A percentile compares a stretch with the other conserved stretches of the same genome.
Conservation (phyloP, 352 stramenopile species). For the Phytopythium chamaehyphon region DNA sequence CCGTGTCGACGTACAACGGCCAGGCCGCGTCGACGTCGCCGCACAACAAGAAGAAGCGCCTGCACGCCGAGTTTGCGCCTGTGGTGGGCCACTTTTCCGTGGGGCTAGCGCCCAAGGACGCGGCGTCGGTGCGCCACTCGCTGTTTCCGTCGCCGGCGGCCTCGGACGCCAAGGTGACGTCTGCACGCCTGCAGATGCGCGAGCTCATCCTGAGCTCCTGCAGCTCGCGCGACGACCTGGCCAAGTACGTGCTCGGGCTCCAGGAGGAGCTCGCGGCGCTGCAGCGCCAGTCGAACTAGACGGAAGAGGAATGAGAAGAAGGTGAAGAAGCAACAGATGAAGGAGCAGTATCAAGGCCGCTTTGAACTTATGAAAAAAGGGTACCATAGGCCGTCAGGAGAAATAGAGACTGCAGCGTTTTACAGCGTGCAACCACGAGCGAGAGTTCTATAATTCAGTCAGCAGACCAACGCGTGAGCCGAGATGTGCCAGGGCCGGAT, state of each 20-base stretch:
- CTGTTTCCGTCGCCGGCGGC: constrained; percentile 17
- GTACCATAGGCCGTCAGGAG: constrained; percentile 5
- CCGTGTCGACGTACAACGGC: constrained; percentile 37
- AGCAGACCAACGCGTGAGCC: not conserved
- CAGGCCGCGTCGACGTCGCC: constrained; percentile 36
- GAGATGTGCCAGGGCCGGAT: not conserved
- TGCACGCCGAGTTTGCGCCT: constrained; percentile 25
- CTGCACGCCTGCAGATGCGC: constrained; percentile 32
- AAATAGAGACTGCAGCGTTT: constrained; percentile 1
- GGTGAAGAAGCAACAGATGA: too few relatives aligned
- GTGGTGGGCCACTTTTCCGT: constrained; percentile 12
- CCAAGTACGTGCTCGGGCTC: constrained; percentile 48
- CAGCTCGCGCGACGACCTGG: constrained; percentile 42
- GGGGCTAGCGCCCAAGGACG: constrained; percentile 5
- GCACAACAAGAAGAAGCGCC: constrained; percentile 39
- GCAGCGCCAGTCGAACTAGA: constrained; percentile 21
- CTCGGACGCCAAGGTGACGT: constrained; percentile 27
- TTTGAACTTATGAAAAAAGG: too few relatives aligned
- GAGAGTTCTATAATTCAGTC: not conserved
- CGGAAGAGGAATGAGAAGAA: not conserved
- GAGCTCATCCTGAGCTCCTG: constrained; percentile 54
- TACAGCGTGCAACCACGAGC: not conserved
- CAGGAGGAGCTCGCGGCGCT: constrained; percentile 48
- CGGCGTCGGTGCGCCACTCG: constrained; percentile 22
- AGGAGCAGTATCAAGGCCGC: too few relatives aligned